Evolutionary conservation across 2,329 filamentous ascomycete species (phyloP), one percentile per base, ranked within the genome.

Genomic region (Ophiostoma angusticollis): DNA sequence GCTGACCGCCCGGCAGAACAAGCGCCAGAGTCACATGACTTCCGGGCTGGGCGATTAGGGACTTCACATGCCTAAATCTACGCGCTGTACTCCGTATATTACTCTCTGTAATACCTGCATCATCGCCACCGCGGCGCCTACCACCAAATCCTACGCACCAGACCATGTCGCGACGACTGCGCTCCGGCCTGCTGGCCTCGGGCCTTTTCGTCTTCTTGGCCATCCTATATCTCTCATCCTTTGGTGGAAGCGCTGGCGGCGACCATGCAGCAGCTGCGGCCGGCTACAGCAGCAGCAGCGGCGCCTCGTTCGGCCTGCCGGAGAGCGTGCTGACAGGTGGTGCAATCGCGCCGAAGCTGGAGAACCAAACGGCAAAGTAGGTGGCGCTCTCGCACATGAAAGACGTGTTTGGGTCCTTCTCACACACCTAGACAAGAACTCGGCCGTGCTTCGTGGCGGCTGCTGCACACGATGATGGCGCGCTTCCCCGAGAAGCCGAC

Each of bases 301-400:
- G n/a, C n/a, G n/a, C n/a, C n/a, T n/a, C n/a, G n/a, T 22, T 64
- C 17, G 65, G 65, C 38, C 50, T 73, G 22, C 59, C 71, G 1
- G 57, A 62, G 19, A 58, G 58, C 31, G 58, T 80, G 14, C 63
- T 85, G 17, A 66, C 68, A 14, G 82, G 81, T 40, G 74, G 74
- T 40, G 78, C 77, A 4, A 89, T 86, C 51, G 83, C 83, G 36
- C 79, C 82, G 1, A 86, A 84, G 60, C 64, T 91, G 38, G 84
- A 83, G 53, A 91, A 91, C 59, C 82, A 80, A 44, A 91, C 84
- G 6, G 65, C 75, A 39, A 91, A 89, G 78, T 80, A 64, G 35
- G 67, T 35, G 22, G 25, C 28, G 17, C 22, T 22, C 25, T 38
- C 16, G 11, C 18, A 31, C 9, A 17, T 16, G 17, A 25, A 16